Base-by-base conservation (phyloP, 768 basidiomycete genomes). In the Strobilomyces dryophilus region DNA sequence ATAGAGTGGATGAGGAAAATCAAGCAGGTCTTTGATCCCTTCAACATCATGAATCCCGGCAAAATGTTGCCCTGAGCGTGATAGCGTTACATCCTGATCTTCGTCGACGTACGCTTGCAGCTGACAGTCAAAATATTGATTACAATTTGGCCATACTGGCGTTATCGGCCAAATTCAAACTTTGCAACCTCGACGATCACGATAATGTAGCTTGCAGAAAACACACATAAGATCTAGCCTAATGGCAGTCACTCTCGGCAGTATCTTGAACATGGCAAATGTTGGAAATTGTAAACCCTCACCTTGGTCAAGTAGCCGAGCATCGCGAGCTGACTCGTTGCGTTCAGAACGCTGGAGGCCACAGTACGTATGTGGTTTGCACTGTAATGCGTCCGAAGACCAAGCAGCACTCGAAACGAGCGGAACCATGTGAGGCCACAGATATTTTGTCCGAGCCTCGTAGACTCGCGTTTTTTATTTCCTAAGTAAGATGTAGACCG, bases 21-120 rank as follows among this genome's bases (percentile, higher is more conserved):
- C 64, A 98, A 98, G 71, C 68, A 79, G 14, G 66, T 94, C 26
- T 94, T 98, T 67, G 95, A 98, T 70, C 91, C 92, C 5, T 78
- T 82, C 32, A 88, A 91, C 5, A 92, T 98, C 61, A 88, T 98
- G 84, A 95, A 94, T 64, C 95, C 93, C 1, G 86, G 88, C 31
- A 93, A 93, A 67, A 87, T 93, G 47, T 63, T 92, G 37, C 67
- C 66, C 4, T 39, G 51, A 5, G 50, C 45, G 35, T 56, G 24
- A 49, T 3, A 18, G 29, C 31, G 18, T 41, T 20, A 20, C 11
- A 21, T 41, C 14, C 29, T 6, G 29, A 29, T 29, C 29, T 29
- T 17, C n/a, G 39, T 20, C 39, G 10, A 5, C 39, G 39, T 39
- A n/a, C n/a, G n/a, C n/a, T n/a, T n/a, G n/a, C n/a, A 39, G 35